phyloP scores from a whole-genome alignment of 1,139 yeast species.

The Lodderomyces metapsilosis region DNA sequence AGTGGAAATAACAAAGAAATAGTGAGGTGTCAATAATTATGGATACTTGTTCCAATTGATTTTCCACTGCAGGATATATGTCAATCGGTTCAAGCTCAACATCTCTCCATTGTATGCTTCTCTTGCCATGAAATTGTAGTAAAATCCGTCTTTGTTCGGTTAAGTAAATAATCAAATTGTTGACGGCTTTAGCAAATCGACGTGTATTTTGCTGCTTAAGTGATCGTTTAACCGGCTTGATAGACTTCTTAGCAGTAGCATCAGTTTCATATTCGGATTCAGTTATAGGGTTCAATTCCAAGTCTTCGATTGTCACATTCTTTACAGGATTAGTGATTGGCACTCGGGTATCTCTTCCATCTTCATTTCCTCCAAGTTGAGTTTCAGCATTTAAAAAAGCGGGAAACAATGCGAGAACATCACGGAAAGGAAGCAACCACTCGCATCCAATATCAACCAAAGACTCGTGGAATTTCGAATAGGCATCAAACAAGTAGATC shows the following conservation, averaged over 20 bases:
- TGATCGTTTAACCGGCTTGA: conserved; percentile 15
- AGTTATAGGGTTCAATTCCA: conserved; percentile 14
- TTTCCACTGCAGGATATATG: conserved; percentile 27
- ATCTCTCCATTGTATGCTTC: conserved; percentile 45
- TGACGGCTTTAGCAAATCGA: conserved; percentile 45
- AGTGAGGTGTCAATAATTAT: conserved; percentile 73
- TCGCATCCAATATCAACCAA: conserved; percentile 43
- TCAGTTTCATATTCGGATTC: conserved; percentile 23
- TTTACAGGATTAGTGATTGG: conserved; percentile 23
- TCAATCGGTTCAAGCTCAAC: conserved; percentile 40
- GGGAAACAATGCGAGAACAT: conserved; percentile 39
- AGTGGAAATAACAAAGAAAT: conserved; percentile 68
- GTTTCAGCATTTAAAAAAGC: conserved; percentile 35
- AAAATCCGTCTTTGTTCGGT: conserved; percentile 56
- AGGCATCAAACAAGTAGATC: conserved; percentile 31
- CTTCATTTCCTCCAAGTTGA: conserved; percentile 7
- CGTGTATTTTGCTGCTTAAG: conserved; percentile 18
- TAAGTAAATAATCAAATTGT: conserved; percentile 52
- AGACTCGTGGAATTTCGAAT: conserved; percentile 39
- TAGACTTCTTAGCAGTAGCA: conserved; percentile 14
- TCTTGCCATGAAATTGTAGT: conserved; percentile 35
- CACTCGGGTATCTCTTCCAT: not conserved
- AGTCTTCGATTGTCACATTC: conserved; percentile 27
- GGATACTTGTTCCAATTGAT: conserved; percentile 31
- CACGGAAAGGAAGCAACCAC: conserved; percentile 40